Conservation (phyloP, 768 basidiomycete genomes). For the Pulveroboletus sp. region DNA sequence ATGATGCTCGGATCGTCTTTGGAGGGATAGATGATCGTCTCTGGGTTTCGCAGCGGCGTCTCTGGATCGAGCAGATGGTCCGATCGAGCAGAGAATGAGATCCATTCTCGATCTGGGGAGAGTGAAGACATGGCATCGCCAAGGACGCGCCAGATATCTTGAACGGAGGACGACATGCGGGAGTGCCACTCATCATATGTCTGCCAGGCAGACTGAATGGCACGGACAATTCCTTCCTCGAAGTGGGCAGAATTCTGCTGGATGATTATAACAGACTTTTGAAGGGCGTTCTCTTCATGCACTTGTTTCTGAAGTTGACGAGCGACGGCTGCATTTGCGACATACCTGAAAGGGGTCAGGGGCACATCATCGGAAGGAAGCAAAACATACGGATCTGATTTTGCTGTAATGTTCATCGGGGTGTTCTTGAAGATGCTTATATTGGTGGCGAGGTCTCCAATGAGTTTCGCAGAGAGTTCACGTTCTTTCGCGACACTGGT, state of each 20-base stretch:
- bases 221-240: slow-evolving; percentile 92
- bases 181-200: slow-evolving; percentile 94
- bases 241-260: slow-evolving; percentile 97
- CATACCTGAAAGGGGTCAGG: slow-evolving; percentile 40
- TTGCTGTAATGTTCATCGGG: slow-evolving; percentile 77
- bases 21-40: slow-evolving; percentile 76
- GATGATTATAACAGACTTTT: slow-evolving; percentile 97
- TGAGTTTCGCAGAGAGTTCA: slow-evolving; percentile 72
- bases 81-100: slow-evolving; percentile 86
- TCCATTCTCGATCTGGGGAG: slow-evolving; percentile 90
- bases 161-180: slow-evolving; percentile 68
- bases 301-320: slow-evolving; percentile 89
- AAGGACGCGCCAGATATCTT: slow-evolving; percentile 70
- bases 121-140: slow-evolving; percentile 73
- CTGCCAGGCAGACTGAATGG: slow-evolving; percentile 94
- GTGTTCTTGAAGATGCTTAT: slow-evolving; percentile 96
- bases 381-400: slow-evolving; percentile 15
- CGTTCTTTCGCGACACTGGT: slow-evolving; percentile 90
- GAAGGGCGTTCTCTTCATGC: slow-evolving; percentile 94
- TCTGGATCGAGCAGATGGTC: slow-evolving; percentile 97
- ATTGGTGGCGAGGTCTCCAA: slow-evolving; percentile 81
- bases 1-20: slow-evolving; percentile 86
- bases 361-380: background rate
- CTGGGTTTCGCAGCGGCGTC: slow-evolving; percentile 82
- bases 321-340: slow-evolving; percentile 66